Evolutionary conservation across 169 alveolate species (phyloP).

Genomic region (Condylostoma magnum): DNA sequence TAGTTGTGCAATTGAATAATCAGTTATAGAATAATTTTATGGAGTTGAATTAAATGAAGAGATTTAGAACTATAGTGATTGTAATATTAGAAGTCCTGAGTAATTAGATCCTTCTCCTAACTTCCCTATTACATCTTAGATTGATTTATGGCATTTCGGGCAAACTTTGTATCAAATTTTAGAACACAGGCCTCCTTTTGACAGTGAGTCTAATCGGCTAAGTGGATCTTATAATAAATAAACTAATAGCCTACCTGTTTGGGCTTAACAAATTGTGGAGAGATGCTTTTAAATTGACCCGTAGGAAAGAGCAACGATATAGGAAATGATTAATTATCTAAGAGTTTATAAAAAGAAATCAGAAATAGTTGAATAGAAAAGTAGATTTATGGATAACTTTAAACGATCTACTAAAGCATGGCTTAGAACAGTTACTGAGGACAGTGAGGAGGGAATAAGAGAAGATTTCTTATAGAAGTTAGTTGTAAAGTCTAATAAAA

Average conservation of each 20-base stretch:
- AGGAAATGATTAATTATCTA: not conserved
- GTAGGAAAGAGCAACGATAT: not conserved
- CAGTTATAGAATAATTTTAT: not conserved
- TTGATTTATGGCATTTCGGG: constrained; percentile 30
- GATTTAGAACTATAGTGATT: not conserved
- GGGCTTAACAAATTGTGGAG: not conserved
- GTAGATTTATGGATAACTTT: not conserved
- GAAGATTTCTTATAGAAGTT: not conserved
- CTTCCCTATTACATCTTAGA: not conserved
- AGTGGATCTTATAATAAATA: not conserved
- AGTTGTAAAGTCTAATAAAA: constrained; percentile 13
- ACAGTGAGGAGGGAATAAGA: not conserved
- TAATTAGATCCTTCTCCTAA: not conserved
- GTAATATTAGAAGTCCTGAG: not conserved
- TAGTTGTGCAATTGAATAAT: constrained; percentile 26
- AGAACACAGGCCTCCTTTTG: not conserved
- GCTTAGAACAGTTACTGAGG: constrained; percentile 14
- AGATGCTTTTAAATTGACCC: constrained; percentile 21
- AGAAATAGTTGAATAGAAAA: not conserved
- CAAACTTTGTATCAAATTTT: not conserved
- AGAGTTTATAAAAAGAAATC: not conserved
- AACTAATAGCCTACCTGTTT: not conserved
- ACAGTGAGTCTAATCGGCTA: not conserved
- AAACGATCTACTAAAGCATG: constrained; percentile 9
- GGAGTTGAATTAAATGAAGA: constrained; percentile 5